These are phyloP conservation scores for Yarrowia alimentaria DNA, from an alignment of 805 yeast genomes.

Conservation along the genomic window DNA sequence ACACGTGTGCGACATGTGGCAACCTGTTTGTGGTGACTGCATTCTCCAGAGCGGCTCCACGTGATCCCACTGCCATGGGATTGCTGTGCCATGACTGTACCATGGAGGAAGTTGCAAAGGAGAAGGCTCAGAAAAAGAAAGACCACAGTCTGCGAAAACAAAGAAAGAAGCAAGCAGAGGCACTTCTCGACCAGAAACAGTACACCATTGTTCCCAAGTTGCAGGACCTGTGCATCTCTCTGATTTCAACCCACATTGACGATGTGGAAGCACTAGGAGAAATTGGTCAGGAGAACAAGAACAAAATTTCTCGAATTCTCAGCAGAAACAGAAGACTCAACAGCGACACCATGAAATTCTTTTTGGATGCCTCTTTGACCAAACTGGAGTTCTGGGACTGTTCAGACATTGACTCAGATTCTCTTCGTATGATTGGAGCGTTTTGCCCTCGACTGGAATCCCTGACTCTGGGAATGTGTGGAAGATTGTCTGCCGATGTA, in stretches of 20 bases:
- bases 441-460: constrained; percentile 70
- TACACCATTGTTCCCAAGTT: constrained; percentile 59
- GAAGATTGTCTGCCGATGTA: constrained; percentile 79
- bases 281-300: constrained; percentile 70
- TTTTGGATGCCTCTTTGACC: constrained; percentile 59
- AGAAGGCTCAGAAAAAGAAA: constrained; percentile 49
- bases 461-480: constrained; percentile 84
- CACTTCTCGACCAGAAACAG: constrained; percentile 70
- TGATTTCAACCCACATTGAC: constrained; percentile 63
- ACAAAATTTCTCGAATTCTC: constrained; percentile 70
- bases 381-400: constrained; percentile 87
- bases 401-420: constrained; percentile 65
- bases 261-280: constrained; percentile 84
- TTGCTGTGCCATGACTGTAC: constrained; percentile 50
- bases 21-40: constrained; percentile 59
- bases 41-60: too few species aligned
- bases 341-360: constrained; percentile 68
- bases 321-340: constrained; percentile 79
- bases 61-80: constrained; percentile 56
- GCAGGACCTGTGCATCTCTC: constrained; percentile 76
- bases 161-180: constrained; percentile 78
- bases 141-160: constrained; percentile 64
- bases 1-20: constrained; percentile 56
- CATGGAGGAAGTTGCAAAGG: constrained; percentile 44
- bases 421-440: constrained; percentile 68